Conservation (phyloP, 2,329 filamentous ascomycete genomes). For the Cryphonectria radicalis region DNA sequence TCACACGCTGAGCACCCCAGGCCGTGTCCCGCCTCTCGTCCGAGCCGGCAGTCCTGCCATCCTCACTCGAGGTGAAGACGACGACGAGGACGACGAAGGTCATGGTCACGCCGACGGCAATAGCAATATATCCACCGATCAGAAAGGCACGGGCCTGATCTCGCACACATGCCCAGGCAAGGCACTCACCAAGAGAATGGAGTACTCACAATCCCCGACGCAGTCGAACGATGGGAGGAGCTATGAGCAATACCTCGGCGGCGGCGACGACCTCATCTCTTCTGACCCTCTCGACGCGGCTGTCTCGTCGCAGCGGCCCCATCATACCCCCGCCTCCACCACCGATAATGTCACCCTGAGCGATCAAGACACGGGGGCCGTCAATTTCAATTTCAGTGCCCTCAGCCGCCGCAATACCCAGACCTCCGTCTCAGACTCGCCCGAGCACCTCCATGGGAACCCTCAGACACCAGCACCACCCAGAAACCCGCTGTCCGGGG, state of each 20-base stretch:
- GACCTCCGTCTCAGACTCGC: slow-evolving; percentile 37
- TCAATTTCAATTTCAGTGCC: slow-evolving; percentile 49
- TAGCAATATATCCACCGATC: neutral
- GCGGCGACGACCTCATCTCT: slow-evolving; percentile 31
- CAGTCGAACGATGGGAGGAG: slow-evolving; percentile 61
- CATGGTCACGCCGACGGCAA: neutral
- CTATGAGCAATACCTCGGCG: slow-evolving; percentile 51
- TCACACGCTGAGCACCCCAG: neutral
- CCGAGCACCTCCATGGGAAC: slow-evolving; percentile 21
- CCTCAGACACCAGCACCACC: slow-evolving; percentile 56
- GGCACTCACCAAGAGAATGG: slow-evolving; percentile 41
- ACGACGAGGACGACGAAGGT: slow-evolving; percentile 1
- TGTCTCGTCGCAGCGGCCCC: slow-evolving; percentile 5
- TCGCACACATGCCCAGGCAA: slow-evolving; percentile 8
- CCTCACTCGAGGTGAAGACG: neutral
- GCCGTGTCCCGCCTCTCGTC: neutral
- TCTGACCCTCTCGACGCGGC: slow-evolving; percentile 35
- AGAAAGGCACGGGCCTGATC: neutral
- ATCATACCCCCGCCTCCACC: slow-evolving; percentile 14
- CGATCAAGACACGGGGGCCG: slow-evolving; percentile 55
- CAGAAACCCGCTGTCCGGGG: slow-evolving; percentile 51
- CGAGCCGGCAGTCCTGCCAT: slow-evolving; percentile 5
- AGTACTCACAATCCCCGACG: slow-evolving; percentile 57
- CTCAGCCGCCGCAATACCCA: slow-evolving; percentile 46
- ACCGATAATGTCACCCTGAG: slow-evolving; percentile 43